Conservation (phyloP, 495 filamentous ascomycete species). For the Chaetomidium leptoderma region DNA sequence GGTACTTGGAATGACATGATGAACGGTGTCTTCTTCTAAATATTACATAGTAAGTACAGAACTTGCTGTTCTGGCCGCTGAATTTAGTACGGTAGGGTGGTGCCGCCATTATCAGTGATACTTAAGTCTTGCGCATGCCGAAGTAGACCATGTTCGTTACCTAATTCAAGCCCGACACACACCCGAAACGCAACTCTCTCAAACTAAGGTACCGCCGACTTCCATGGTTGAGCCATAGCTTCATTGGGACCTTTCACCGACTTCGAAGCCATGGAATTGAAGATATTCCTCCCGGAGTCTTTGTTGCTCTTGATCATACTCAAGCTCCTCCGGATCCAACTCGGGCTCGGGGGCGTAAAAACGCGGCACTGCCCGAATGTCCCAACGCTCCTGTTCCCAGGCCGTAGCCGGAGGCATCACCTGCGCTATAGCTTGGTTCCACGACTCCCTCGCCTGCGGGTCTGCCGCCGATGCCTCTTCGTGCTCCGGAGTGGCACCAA, state of each 20-base stretch:
- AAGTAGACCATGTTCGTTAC: too few relatives aligned
- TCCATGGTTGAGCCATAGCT: neutral
- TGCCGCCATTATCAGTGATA: too few relatives aligned
- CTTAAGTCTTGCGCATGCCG: too few relatives aligned
- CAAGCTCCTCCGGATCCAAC: neutral
- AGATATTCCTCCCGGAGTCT: neutral
- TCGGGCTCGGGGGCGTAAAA: neutral
- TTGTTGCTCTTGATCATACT: neutral
- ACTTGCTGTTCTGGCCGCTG: too few relatives aligned
- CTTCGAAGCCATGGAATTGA: neutral
- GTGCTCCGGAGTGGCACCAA: neutral
- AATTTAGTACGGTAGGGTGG: too few relatives aligned
- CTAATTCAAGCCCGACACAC: neutral
- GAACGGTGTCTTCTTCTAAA: too few relatives aligned
- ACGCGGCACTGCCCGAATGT: neutral
- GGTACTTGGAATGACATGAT: too few relatives aligned
- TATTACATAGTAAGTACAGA: too few relatives aligned
- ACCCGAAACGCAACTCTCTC: neutral
- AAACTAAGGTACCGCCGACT: neutral
- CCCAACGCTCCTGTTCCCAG: neutral
- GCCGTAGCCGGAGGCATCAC: slow-evolving; percentile 5
- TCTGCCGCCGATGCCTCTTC: neutral
- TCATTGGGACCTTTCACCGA: neutral
- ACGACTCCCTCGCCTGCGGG: slow-evolving; percentile 4
- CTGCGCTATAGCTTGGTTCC: neutral